Evolutionary conservation across 208 protist species (phyloP), one percentile per base, ranked within the genome.

Genomic region (Trypanosoma cruzi): DNA sequence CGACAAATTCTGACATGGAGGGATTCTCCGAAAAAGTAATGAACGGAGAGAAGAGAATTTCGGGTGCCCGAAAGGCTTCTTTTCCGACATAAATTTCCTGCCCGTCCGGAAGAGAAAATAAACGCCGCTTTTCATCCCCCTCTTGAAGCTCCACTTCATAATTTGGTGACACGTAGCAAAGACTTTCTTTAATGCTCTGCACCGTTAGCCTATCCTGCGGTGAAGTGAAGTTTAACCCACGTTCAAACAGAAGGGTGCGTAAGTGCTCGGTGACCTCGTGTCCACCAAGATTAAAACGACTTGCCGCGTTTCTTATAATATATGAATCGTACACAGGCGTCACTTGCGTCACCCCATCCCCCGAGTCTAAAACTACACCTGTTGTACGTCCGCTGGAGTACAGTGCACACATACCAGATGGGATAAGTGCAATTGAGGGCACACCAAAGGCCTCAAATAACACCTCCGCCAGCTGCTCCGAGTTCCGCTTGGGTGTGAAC

Each of bases 311-410:
- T 40, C 55, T 6, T n/a, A 87, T 59, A 14, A 72, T 70, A 62
- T 90, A 97, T 60, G 94, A 95, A 48, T 99, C 95, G 73, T 89
- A 99, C 2, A 99, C 94, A 31, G 98, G 96, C 10, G 99, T 89
- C 71, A 98, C 91, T 73, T 99, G 97, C 11, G 97, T 98, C 6
- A 99, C 96, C 71, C 98, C 98, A 78, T 99, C 98, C 42, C 98
- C 98, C 57, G 85, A 94, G 78, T 99, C 98, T 36, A 99, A 79
- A 44, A 99, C 98, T n/a, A 99, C 88, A 64, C 98, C 98, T n/a
- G 97, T 99, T 0, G 85, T 63, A 3, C 97, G 80, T 70, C 98
- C 96, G 72, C 93, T 86, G 16, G 97, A 92, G 77, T 98, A 99
- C 0, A 99, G 80, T 6, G 90, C 87, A 10, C 99, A 68, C 5